Evolutionary conservation across 2,329 filamentous ascomycete genomes (phyloP).

Genomic region (Clonostachys sp.): DNA sequence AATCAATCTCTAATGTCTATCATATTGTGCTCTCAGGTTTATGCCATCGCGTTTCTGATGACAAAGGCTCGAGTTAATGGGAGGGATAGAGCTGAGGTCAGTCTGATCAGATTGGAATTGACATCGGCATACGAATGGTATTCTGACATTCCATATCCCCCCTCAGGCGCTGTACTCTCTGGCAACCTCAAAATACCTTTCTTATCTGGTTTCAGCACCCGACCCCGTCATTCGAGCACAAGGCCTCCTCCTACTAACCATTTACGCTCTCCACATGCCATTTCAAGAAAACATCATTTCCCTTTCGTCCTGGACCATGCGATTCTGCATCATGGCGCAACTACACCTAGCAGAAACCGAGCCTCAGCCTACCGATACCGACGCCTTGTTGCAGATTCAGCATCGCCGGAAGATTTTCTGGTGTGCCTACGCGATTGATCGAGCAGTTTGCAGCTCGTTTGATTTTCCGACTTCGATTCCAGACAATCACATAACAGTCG

Average conservation of each 20-base stretch:
- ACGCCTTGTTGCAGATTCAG: conserved; percentile 1
- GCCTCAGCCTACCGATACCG: background rate
- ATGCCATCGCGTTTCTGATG: conserved; percentile 4
- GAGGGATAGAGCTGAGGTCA: background rate
- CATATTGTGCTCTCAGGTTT: background rate
- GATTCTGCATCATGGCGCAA: conserved; percentile 4
- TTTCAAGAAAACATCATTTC: conserved; percentile 3
- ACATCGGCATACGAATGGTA: no score
- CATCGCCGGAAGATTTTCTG: conserved; percentile 4
- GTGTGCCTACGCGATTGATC: conserved; percentile 5
- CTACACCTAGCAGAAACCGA: conserved; percentile 2
- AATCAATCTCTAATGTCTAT: background rate
- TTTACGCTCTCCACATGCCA: conserved; percentile 3
- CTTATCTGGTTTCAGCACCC: background rate
- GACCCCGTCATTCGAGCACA: conserved; percentile 3
- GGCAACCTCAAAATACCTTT: conserved; percentile 1
- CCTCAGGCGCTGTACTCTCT: background rate
- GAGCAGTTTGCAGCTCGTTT: conserved; percentile 3
- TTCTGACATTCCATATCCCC: no score
- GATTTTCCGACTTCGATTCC: conserved; percentile 3
- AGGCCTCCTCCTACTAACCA: conserved; percentile 2
- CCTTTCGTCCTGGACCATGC: conserved; percentile 2
- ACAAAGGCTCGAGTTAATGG: conserved; percentile 3
- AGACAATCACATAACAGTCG: conserved; percentile 2
- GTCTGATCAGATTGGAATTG: no score